Percentiles rank a stretch among this genome's conserved stretches.
Evolutionary conservation across 2,329 filamentous ascomycete species (phyloP).

Genomic region (Penicillium sp.): DNA sequence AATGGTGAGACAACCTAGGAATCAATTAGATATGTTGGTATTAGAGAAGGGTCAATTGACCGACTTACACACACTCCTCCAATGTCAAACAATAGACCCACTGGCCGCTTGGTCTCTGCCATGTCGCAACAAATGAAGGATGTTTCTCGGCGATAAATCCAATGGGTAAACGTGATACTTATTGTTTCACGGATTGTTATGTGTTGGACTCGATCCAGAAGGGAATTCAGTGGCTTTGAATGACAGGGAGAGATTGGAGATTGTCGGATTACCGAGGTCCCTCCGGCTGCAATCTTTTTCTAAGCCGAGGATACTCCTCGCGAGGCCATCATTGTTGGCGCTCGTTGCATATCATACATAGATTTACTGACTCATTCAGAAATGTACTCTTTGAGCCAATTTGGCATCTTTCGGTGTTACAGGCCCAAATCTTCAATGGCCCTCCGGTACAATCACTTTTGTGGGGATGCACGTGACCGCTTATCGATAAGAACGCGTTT

Average conservation of each 20-base stretch:
- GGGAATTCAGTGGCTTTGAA: conserved; percentile 9
- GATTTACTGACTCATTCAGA: background rate
- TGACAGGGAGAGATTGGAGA: background rate
- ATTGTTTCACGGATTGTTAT: background rate
- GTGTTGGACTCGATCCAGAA: conserved; percentile 6
- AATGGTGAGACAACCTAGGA: conserved; percentile 83
- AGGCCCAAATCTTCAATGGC: background rate
- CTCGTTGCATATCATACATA: background rate
- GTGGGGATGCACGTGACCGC: conserved; percentile 5
- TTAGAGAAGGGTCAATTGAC: background rate
- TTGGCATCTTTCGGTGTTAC: background rate
- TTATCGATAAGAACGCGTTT: conserved; percentile 12
- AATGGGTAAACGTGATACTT: background rate
- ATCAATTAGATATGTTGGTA: conserved; percentile 9
- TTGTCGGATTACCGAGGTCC: conserved; percentile 32
- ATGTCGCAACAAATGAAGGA: conserved; percentile 27
- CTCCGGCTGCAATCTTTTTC: background rate
- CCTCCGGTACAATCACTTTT: background rate
- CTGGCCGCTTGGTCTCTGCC: conserved; percentile 55
- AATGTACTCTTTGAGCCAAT: background rate
- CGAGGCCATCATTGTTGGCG: background rate
- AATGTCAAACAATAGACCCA: conserved; percentile 88
- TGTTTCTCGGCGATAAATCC: background rate
- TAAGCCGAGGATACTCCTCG: conserved; percentile 17
- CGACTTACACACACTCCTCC: conserved; percentile 88